phyloP scores from a whole-genome alignment of 805 yeast genomes.

The Myxozyma sirexii region DNA sequence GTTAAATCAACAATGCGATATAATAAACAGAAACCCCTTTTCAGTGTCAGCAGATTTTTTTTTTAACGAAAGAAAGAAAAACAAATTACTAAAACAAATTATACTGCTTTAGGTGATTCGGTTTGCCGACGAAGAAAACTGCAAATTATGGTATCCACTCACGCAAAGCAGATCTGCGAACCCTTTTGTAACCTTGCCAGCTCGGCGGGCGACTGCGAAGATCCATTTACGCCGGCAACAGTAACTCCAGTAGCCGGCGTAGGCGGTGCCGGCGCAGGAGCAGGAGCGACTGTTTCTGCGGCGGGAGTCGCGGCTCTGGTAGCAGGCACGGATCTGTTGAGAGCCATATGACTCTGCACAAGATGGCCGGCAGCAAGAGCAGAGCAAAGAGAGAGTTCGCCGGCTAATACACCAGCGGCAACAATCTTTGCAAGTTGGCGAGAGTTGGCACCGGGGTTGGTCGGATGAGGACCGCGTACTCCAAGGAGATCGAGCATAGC shows the following conservation, averaged over 20 bases:
- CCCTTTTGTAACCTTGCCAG: constrained; percentile 65
- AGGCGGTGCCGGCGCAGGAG: not conserved
- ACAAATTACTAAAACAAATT: too few relatives aligned
- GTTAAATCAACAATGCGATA: too few relatives aligned
- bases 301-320: constrained; percentile 36
- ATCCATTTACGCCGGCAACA: constrained; percentile 7
- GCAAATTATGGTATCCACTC: too few relatives aligned
- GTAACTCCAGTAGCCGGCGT: not conserved
- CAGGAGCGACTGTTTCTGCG: not conserved
- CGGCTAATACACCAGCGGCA: constrained; percentile 94
- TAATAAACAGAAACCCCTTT: too few relatives aligned
- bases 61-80: too few relatives aligned
- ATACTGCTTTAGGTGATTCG: too few relatives aligned
- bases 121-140: too few relatives aligned
- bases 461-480: constrained; percentile 93
- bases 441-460: constrained; percentile 92
- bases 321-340: constrained; percentile 62
- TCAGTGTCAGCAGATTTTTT: too few relatives aligned
- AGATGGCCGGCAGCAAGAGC: constrained; percentile 99
- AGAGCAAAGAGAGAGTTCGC: constrained; percentile 89
- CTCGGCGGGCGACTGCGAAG: constrained; percentile 44
- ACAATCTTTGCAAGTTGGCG: constrained; percentile 89
- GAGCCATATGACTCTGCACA: constrained; percentile 96
- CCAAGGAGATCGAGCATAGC: constrained; percentile 94
- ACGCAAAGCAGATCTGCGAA: constrained; percentile 69